Evolutionary conservation across 2,329 filamentous ascomycete species (phyloP).

Genomic region (Aspergillus fructus): DNA sequence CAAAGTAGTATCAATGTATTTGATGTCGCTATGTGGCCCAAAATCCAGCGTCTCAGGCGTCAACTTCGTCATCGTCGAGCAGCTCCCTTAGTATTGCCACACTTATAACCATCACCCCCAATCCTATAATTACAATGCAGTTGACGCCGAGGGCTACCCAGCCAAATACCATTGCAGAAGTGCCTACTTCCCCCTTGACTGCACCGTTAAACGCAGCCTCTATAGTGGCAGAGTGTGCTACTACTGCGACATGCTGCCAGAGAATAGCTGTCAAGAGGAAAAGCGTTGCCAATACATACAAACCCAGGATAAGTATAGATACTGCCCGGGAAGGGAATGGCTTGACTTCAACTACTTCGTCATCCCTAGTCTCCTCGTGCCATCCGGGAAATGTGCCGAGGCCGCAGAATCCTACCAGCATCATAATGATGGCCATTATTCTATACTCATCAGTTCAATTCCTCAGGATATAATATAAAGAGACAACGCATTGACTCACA

Average conservation of each 20-base stretch:
- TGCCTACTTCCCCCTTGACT: background rate
- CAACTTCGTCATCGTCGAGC: background rate
- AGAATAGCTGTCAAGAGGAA: background rate
- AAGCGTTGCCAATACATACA: background rate
- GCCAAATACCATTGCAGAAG: background rate
- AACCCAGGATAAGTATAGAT: background rate
- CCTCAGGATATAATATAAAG: no score
- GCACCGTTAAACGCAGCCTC: conserved; percentile 1
- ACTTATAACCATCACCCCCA: background rate
- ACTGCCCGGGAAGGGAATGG: background rate
- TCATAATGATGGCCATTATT: background rate
- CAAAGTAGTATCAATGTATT: no score
- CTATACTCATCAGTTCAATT: background rate
- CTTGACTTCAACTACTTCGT: background rate
- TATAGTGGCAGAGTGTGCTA: background rate
- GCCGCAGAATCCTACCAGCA: background rate
- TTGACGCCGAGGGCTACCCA: background rate
- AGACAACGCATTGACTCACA: background rate
- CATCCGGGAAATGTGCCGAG: background rate
- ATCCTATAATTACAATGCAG: background rate
- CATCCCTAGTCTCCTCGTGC: background rate
- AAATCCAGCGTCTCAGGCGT: no score
- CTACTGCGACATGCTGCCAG: conserved; percentile 1
- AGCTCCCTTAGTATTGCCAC: background rate
- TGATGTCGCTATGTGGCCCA: no score